phyloP scores from a whole-genome alignment of 768 basidiomycete species.

The Suillus discolor region DNA sequence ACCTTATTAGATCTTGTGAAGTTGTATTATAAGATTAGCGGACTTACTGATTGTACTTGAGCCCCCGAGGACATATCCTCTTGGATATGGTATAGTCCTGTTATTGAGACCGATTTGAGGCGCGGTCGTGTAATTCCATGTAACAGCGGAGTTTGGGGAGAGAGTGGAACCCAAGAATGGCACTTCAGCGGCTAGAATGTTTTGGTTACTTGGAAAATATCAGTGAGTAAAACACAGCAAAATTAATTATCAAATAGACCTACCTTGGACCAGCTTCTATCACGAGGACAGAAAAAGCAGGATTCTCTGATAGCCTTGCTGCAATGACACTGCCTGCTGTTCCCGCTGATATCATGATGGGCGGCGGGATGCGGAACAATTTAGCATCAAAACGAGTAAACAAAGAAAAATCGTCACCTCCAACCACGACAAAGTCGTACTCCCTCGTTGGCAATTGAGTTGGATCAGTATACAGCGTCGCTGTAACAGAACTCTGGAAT shows the following conservation, averaged over 20 bases:
- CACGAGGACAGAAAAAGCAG: background rate
- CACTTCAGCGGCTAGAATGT: background rate
- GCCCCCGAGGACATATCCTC: background rate
- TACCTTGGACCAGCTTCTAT: background rate
- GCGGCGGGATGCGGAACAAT: background rate
- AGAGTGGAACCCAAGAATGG: background rate
- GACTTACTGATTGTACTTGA: background rate
- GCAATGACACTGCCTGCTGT: background rate
- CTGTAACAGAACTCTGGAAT: background rate
- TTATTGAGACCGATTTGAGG: background rate
- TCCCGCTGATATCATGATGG: background rate
- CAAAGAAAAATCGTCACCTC: background rate
- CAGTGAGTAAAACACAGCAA: background rate
- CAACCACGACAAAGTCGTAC: background rate
- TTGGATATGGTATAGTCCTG: background rate
- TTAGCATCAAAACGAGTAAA: background rate
- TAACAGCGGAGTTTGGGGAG: background rate
- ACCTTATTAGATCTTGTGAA: background rate
- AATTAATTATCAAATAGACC: background rate
- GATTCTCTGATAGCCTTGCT: background rate
- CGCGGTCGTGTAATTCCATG: background rate
- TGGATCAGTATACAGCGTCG: background rate
- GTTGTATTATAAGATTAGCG: background rate
- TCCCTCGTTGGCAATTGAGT: background rate
- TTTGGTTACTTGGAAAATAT: background rate